Conservation (phyloP, 257 asterid species). For the Cinchona pubescens region DNA sequence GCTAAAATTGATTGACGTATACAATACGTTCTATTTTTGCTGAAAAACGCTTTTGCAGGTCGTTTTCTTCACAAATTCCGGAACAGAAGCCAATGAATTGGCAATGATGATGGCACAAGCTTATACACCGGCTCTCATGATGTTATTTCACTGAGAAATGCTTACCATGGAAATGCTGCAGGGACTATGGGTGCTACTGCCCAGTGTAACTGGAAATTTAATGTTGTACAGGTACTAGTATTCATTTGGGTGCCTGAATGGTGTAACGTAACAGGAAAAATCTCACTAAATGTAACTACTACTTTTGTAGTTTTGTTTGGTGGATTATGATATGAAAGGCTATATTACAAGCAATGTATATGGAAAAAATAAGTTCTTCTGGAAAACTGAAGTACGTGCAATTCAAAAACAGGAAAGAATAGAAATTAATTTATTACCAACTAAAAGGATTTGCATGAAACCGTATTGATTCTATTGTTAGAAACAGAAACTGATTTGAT, state of each 20-base stretch:
- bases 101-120: slow-evolving; percentile 79
- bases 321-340: not conserved
- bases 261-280: not conserved
- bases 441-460: not conserved
- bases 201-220: slow-evolving; percentile 68
- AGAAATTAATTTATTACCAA: not conserved
- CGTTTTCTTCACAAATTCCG: slow-evolving; percentile 74
- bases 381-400: not conserved
- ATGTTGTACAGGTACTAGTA: slow-evolving; percentile 51
- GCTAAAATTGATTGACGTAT: not conserved
- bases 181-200: slow-evolving; percentile 79
- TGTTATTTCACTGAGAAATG: slow-evolving; percentile 61
- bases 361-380: not conserved
- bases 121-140: slow-evolving; percentile 59
- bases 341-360: no score
- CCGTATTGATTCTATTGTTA: slow-evolving; percentile 2
- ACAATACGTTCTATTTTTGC: not conserved
- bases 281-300: not conserved
- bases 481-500: not conserved
- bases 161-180: slow-evolving; percentile 73
- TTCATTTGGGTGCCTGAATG: not conserved
- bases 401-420: not conserved
- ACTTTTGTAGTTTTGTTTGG: not conserved
- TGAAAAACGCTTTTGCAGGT: slow-evolving; percentile 35
- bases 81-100: slow-evolving; percentile 75